Base-by-base conservation (phyloP, 208 protist species). In the Wallacemonas sp. region DNA sequence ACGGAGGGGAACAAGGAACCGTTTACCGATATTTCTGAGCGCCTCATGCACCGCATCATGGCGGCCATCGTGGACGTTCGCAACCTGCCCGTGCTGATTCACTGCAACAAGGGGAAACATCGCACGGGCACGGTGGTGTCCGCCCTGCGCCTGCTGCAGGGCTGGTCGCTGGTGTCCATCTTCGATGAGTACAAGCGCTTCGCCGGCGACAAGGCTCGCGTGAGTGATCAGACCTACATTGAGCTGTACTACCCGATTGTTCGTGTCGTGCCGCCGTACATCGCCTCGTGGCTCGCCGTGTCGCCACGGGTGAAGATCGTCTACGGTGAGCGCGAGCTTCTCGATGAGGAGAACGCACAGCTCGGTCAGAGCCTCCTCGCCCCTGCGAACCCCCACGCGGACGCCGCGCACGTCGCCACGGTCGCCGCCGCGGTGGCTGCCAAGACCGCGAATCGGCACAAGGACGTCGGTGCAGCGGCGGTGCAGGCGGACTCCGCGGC, bases 71-170 rank as follows among this genome's bases (percentile, higher is more conserved):
- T 81, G 27, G 97, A 99, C 66, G 84, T 83, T 0, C 86, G 96
- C 61, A 96, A 98, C 70, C 93, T 98, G 54, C 98, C 98, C 4
- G 63, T 99, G 42, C 76, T 99, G 12, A 99, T 99, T 52, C 97
- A 99, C 76, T 99, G 98, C 77, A 98, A 99, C 67, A 99, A 99
- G 70, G 93, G 93, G 9, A 97, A 98, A 75, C 97, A 99, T 64
- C 77, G 97, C 46, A 99, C 97, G 15, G 97, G 97, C 29, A 97
- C 94, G 19, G 78, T 99, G 0, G 95, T 97, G n/a, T 94, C 86
- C 1, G 96, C 87, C 44, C 75, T 98, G 38, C 92, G 95, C 24
- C 78, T 92, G 53, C 52, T 97, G 37, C 97, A 99, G 64, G 93
- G 92, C 24, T 98, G 95, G 96, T 98, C 96, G 0, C 72, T 98